phyloP scores from a whole-genome alignment of 345 rosid species.

The Eucalyptus tenuipes region DNA sequence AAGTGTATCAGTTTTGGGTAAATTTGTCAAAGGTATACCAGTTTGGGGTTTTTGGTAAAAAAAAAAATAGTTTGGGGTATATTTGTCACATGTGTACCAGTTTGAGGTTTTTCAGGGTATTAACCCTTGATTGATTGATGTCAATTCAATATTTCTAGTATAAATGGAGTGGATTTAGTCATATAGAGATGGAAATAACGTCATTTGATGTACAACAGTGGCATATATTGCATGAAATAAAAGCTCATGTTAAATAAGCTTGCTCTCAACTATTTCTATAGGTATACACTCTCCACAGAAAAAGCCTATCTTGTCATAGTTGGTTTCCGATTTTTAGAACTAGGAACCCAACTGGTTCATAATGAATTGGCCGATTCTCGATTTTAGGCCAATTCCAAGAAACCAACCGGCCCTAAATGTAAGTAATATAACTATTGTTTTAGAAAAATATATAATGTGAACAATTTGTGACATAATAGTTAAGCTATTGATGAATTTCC shows the following conservation, averaged over 20 bases:
- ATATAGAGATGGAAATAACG: no score
- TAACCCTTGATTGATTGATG: not conserved
- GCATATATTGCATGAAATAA: not conserved
- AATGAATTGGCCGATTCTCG: accelerated
- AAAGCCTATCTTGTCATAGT: not conserved
- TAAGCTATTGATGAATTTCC: not conserved
- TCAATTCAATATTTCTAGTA: no score
- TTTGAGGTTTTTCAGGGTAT: no score
- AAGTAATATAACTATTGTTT: not conserved
- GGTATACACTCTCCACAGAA: not conserved
- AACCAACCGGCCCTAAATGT: not conserved
- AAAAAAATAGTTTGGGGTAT: no score
- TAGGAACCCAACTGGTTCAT: not conserved
- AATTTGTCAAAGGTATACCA: no score
- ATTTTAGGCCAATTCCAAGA: not conserved
- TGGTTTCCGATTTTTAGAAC: not conserved
- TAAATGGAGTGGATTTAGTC: no score
- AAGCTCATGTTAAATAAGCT: not conserved
- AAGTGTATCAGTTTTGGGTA: no score
- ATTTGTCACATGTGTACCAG: no score
- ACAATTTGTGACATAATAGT: not conserved
- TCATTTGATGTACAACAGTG: not conserved
- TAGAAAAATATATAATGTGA: not conserved
- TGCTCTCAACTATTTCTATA: not conserved
- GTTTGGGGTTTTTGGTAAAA: no score